Percentiles rank a stretch among this genome's conserved stretches.
Evolutionary conservation across 1,284 basidiomycete species (phyloP).

Genomic region (Ceratobasidium sp.): DNA sequence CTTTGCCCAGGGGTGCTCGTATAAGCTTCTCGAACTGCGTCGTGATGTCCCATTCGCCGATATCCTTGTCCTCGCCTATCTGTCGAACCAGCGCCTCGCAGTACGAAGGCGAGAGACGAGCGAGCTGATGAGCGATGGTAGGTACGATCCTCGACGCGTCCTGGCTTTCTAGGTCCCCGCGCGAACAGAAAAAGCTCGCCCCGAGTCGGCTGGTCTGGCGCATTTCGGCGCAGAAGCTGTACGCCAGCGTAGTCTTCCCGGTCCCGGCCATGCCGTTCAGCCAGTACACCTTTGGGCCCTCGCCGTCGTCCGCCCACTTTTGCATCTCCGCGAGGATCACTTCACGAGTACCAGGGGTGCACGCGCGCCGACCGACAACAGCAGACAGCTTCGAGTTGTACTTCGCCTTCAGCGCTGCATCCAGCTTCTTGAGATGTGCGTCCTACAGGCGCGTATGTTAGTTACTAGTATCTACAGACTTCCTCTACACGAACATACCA

Average conservation of each 20-base stretch:
- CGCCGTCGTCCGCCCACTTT: neutral
- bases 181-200: conserved; percentile 18
- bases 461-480: too few species aligned
- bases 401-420: neutral
- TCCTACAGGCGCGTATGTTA: neutral
- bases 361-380: neutral
- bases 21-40: conserved; percentile 22
- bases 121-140: conserved; percentile 11
- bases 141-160: neutral
- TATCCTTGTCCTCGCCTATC: neutral
- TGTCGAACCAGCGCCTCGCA: neutral
- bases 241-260: conserved; percentile 12
- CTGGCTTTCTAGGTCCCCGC: neutral
- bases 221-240: neutral
- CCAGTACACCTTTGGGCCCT: conserved; percentile 3
- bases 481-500: too few species aligned
- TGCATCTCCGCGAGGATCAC: neutral
- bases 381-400: neutral
- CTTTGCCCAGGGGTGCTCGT: neutral
- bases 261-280: conserved; percentile 11
- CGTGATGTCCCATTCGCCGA: neutral
- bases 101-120: neutral
- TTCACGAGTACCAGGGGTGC: neutral
- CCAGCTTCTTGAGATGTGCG: neutral
- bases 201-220: neutral